Conservation (phyloP, 2,329 filamentous ascomycete genomes). For the Beauveria australis region DNA sequence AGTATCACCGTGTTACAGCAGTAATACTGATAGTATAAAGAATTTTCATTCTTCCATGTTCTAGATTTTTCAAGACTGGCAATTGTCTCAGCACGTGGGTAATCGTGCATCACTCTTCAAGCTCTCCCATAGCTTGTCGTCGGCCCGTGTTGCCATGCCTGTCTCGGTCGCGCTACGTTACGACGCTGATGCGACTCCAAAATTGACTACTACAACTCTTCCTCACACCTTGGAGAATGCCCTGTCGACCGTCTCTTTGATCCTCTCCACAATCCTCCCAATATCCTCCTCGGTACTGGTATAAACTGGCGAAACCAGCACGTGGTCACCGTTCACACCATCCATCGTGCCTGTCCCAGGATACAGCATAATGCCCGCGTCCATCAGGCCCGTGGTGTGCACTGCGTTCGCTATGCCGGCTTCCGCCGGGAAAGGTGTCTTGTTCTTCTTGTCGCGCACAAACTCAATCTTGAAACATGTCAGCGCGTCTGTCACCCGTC, state of each 20-base stretch:
- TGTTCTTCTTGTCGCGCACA: conserved; percentile 19
- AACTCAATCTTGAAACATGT: conserved; percentile 19
- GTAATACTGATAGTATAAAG: too few species aligned
- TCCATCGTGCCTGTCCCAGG: conserved; percentile 19
- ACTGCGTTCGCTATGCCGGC: conserved; percentile 18
- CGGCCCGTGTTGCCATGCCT: background rate
- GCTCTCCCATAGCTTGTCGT: background rate
- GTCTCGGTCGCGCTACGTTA: background rate
- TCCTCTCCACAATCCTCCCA: conserved; percentile 14
- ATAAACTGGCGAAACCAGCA: conserved; percentile 34
- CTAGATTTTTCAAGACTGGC: background rate
- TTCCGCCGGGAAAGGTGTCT: conserved; percentile 23
- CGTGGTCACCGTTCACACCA: conserved; percentile 18
- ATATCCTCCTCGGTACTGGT: conserved; percentile 24
- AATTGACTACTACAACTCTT: background rate
- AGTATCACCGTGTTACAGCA: too few species aligned
- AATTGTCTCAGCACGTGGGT: background rate
- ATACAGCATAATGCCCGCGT: conserved; percentile 41
- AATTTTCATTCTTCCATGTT: too few species aligned
- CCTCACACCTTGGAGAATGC: conserved; percentile 6
- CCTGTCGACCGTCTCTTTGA: conserved; percentile 11
- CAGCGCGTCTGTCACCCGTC: background rate
- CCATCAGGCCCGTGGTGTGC: conserved; percentile 31
- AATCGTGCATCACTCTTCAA: background rate
- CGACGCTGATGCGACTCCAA: too few species aligned